phyloP scores from a whole-genome alignment of 805 yeast species.

The Wickerhamiella alocasiicola region DNA sequence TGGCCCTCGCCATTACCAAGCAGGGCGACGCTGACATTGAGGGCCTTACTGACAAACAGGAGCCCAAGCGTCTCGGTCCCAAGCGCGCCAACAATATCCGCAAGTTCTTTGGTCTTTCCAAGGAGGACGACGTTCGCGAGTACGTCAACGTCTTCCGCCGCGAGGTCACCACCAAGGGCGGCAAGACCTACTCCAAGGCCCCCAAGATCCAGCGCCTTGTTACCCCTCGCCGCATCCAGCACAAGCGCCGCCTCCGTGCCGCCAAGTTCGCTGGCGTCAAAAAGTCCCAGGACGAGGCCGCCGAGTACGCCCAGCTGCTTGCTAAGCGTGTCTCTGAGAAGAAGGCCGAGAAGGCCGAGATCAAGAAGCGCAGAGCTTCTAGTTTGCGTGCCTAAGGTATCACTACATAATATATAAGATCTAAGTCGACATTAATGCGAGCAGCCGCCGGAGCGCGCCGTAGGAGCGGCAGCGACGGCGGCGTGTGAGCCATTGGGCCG shows the following conservation, averaged over 20 bases:
- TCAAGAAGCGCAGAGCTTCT: slow-evolving; percentile 99
- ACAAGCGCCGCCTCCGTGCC: slow-evolving; percentile 94
- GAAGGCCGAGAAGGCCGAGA: slow-evolving; percentile 97
- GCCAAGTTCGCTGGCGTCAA: slow-evolving; percentile 93
- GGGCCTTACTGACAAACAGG: slow-evolving; percentile 88
- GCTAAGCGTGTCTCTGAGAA: slow-evolving; percentile 97
- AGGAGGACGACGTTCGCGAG: slow-evolving; percentile 82
- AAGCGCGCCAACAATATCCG: slow-evolving; percentile 99
- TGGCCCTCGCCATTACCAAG: slow-evolving; percentile 86
- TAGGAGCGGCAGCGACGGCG: no score
- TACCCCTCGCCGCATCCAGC: slow-evolving; percentile 97
- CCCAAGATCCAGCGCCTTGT: slow-evolving; percentile 99
- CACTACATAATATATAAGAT: no score
- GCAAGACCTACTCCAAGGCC: slow-evolving; percentile 98
- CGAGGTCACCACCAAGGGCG: slow-evolving; percentile 89
- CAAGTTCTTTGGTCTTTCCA: slow-evolving; percentile 96
- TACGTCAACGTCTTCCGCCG: slow-evolving; percentile 79
- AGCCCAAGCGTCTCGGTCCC: slow-evolving; percentile 99
- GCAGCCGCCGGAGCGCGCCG: no score
- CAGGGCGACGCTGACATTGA: slow-evolving; percentile 94
- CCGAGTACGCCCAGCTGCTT: slow-evolving; percentile 97
- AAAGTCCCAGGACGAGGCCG: slow-evolving; percentile 99
- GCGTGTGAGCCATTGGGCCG: no score
- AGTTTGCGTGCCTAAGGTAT: slow-evolving; percentile 46
- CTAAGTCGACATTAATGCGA: no score